Evolutionary conservation across 441 rosid species (phyloP).

Genomic region (Arabidopsis lyrata): DNA sequence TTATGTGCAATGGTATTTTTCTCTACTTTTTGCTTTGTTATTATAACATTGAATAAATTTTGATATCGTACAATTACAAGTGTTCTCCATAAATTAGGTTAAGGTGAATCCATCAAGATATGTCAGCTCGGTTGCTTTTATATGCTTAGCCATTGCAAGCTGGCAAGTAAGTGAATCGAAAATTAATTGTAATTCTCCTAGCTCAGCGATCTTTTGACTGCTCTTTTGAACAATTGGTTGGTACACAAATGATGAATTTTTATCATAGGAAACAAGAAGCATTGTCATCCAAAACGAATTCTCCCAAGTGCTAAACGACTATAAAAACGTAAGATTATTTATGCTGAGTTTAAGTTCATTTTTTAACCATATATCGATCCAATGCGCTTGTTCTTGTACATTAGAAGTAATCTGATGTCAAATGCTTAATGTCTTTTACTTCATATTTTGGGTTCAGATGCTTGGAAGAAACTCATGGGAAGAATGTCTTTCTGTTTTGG

Average conservation of each 20-base stretch:
- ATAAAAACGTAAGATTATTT: slow-evolving; percentile 71
- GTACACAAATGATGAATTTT: background rate
- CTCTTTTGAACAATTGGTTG: background rate
- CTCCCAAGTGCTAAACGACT: slow-evolving; percentile 83
- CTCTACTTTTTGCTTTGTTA: background rate
- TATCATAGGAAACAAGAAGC: slow-evolving; percentile 76
- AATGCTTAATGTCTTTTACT: background rate
- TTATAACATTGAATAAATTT: background rate
- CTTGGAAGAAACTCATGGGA: slow-evolving; percentile 70
- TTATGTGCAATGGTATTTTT: slow-evolving; percentile 84
- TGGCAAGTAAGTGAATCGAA: slow-evolving; percentile 76
- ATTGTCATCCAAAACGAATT: slow-evolving; percentile 77
- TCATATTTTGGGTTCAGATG: slow-evolving; percentile 56
- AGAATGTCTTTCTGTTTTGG: slow-evolving; percentile 78
- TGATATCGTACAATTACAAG: background rate
- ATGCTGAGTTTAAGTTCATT: background rate
- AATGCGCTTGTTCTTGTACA: background rate
- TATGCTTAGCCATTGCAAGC: slow-evolving; percentile 95
- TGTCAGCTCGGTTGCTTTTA: slow-evolving; percentile 74
- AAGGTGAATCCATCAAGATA: slow-evolving; percentile 89
- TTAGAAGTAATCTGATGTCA: background rate
- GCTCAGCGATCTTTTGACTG: background rate
- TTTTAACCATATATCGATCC: background rate
- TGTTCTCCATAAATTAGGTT: slow-evolving; percentile 51
- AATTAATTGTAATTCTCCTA: background rate